These are phyloP conservation scores for Cystobasidium ongulense DNA, from an alignment of 768 basidiomycete species.

Conservation along the genomic window DNA sequence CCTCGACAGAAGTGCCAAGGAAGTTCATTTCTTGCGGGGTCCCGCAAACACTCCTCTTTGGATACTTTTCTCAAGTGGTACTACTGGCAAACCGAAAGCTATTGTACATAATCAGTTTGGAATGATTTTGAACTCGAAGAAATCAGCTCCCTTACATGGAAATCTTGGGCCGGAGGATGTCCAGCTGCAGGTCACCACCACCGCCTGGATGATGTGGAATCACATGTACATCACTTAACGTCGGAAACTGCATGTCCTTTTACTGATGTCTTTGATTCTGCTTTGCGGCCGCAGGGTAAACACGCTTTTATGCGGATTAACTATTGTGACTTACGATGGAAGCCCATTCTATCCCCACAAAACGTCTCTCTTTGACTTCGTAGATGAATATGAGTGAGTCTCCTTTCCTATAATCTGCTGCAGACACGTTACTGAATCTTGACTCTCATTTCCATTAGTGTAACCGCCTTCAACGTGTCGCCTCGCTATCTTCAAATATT, in stretches of 20 bases:
- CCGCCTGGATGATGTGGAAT: conserved; percentile 32
- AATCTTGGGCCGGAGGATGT: not conserved
- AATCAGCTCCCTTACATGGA: conserved; percentile 12
- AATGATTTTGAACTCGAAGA: conserved; percentile 26
- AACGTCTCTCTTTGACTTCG: conserved; percentile 31
- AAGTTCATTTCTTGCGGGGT: conserved; percentile 33
- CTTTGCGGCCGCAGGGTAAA: not conserved
- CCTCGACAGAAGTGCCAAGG: conserved; percentile 21
- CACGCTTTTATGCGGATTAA: conserved; percentile 2
- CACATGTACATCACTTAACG: too few relatives aligned
- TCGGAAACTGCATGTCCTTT: not conserved
- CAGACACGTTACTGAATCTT: not conserved
- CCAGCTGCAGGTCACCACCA: conserved; percentile 35
- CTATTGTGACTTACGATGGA: conserved; percentile 33
- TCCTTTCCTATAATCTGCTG: not conserved
- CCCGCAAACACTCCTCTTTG: conserved; percentile 32
- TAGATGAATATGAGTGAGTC: conserved; percentile 26
- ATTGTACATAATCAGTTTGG: conserved; percentile 34
- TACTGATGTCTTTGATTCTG: not conserved
- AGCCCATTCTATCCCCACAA: conserved; percentile 30
- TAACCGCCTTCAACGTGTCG: conserved; percentile 28
- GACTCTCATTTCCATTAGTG: not conserved
- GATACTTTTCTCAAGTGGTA: conserved; percentile 29
- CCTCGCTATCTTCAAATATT: conserved; percentile 34
- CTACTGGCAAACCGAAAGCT: conserved; percentile 30